phyloP scores from a whole-genome alignment of 257 asterid species.

The Gentiana dahurica region DNA sequence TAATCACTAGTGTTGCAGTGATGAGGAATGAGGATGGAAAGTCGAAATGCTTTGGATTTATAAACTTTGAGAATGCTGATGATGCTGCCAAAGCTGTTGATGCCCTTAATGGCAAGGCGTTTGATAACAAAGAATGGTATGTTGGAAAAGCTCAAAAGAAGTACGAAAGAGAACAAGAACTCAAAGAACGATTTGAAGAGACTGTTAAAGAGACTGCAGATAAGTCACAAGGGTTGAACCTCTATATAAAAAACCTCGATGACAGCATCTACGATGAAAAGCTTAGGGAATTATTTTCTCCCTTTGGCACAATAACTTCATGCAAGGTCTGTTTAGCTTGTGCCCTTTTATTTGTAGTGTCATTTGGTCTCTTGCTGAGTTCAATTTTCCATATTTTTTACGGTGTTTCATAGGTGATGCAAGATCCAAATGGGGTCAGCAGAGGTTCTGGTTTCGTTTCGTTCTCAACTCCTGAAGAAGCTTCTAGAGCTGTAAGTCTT shows the following conservation, averaged over 20 bases:
- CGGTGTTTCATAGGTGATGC: conserved; percentile 56
- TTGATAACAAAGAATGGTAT: conserved; percentile 76
- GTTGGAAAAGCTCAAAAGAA: conserved; percentile 97
- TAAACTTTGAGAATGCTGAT: conserved; percentile 77
- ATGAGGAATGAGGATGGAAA: conserved; percentile 86
- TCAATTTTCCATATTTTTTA: not conserved
- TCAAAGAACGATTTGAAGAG: conserved; percentile 70
- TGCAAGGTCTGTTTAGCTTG: conserved; percentile 54
- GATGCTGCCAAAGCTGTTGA: conserved; percentile 92
- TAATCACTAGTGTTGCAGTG: conserved; percentile 53
- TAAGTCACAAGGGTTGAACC: conserved; percentile 67
- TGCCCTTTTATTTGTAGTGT: not conserved
- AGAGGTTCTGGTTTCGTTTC: conserved; percentile 98
- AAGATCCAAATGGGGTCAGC: conserved; percentile 81
- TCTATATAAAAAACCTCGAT: conserved; percentile 80
- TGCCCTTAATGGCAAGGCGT: conserved; percentile 52
- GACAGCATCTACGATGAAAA: conserved; percentile 73
- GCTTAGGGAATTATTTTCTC: conserved; percentile 71
- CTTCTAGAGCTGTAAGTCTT: conserved; percentile 74
- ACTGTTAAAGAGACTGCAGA: conserved; percentile 70
- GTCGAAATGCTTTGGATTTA: conserved; percentile 82
- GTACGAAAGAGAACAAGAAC: conserved; percentile 67
- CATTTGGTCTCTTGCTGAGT: not conserved
- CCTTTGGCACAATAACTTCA: conserved; percentile 75
- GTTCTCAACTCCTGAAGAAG: conserved; percentile 77